Evolutionary conservation across 1,284 basidiomycete genomes (phyloP).

Genomic region (Trametes versicolor): DNA sequence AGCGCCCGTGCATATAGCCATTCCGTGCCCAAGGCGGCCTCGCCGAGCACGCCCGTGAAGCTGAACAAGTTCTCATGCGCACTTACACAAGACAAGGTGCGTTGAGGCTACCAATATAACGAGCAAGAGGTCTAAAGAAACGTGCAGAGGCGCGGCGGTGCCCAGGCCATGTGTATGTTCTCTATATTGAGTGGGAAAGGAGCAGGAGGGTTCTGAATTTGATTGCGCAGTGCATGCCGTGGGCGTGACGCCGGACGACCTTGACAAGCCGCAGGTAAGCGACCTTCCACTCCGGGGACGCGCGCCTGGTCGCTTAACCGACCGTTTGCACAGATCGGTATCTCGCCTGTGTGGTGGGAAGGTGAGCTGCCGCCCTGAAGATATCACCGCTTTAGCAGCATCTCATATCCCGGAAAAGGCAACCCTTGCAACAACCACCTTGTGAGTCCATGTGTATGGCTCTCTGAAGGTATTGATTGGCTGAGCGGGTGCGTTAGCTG

Average conservation of each 20-base stretch:
- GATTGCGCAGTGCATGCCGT: constrained; percentile 74
- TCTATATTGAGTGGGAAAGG: background rate
- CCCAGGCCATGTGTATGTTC: constrained; percentile 83
- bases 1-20: constrained; percentile 47
- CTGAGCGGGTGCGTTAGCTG: constrained; percentile 54
- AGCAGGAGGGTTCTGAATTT: constrained; percentile 17
- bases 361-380: constrained; percentile 53
- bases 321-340: constrained; percentile 68
- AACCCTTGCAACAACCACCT: constrained; percentile 87
- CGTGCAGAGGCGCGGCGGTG: constrained; percentile 71
- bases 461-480: no score
- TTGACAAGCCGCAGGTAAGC: constrained; percentile 81
- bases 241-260: constrained; percentile 80
- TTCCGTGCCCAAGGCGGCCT: constrained; percentile 51
- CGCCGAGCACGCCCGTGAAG: constrained; percentile 51
- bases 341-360: constrained; percentile 90
- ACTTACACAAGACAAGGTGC: constrained; percentile 77
- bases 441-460: constrained; percentile 48
- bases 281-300: background rate
- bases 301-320: constrained; percentile 5
- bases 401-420: constrained; percentile 50
- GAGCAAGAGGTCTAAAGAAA: constrained; percentile 9
- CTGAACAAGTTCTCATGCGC: constrained; percentile 78
- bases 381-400: background rate
- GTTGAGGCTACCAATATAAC: background rate